Base-by-base conservation (phyloP, 2,329 filamentous ascomycete genomes). In the Drechslerella stenobrocha region DNA sequence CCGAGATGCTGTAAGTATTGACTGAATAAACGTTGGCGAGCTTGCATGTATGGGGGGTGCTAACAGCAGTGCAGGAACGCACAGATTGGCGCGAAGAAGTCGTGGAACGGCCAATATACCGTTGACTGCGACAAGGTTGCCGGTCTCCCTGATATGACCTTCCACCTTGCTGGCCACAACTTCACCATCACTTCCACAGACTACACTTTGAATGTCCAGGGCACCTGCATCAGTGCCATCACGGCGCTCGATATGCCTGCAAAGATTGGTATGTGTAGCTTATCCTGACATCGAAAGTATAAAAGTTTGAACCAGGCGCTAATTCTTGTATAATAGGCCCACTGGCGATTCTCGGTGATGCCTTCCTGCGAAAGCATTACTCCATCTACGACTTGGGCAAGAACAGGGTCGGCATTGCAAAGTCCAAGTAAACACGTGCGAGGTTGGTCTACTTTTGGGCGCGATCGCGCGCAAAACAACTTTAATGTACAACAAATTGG, bases 61-160 rank as follows among this genome's bases (percentile, higher is more conserved):
- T 63, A 46, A 65, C 28, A 18, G 11, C 2, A n/a, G 28, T 11
- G 57, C 52, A 82, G 80, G 69, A 98, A 98, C 84, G 87, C 88
- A 79, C 87, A 96, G 81, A 96, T 98, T 71, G 93, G 93, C 71
- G 93, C 93, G 73, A 96, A 95, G 86, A 98, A 97, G 85, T 84
- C 88, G 70, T 98, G 87, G 81, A 95, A 92, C 77, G 93, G 93
- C 74, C 93, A 98, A 81, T 98, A 96, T 83, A 88, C 86, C 11
- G 81, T 98, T 70, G 93, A 97, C 72, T 98, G 93, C 78, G 80
- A 81, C 72, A 90, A 88, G 81, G 88, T 90, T 74, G 83, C 87
- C 76, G 82, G 81, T 70, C 87, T 98, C 52, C 91, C 93, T 71
- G 91, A 97, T 75, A 83, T 98, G 73, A 90, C 87, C 74, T 97